Evolutionary conservation across 148 eudicot genomes (phyloP).

Genomic region (Drosera capensis): DNA sequence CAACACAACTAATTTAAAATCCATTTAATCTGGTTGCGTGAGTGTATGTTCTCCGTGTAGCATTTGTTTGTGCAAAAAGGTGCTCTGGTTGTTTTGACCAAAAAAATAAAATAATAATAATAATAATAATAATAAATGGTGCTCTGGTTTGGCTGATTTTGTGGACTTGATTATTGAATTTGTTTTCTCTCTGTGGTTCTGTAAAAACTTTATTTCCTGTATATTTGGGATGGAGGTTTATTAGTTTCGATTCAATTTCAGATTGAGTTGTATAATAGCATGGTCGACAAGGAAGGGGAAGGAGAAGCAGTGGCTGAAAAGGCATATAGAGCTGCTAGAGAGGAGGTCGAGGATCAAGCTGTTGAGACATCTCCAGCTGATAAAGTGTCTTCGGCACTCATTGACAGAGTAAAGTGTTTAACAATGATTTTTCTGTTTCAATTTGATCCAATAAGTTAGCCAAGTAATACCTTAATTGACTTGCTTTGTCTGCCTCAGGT

Average conservation of each 20-base stretch:
- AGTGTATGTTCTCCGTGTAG: not conserved
- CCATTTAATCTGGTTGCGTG: too few relatives aligned
- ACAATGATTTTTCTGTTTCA: not conserved
- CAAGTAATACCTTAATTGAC: not conserved
- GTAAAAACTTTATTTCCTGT: too few relatives aligned
- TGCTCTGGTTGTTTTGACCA: not conserved
- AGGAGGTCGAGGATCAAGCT: slow-evolving; percentile 27
- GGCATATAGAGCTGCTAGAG: slow-evolving; percentile 64
- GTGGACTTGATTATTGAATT: not conserved
- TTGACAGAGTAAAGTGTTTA: slow-evolving; percentile 30
- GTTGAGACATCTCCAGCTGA: slow-evolving; percentile 20
- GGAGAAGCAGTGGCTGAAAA: slow-evolving; percentile 37
- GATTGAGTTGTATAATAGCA: slow-evolving; percentile 57
- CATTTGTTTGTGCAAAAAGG: not conserved
- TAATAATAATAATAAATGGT: too few relatives aligned
- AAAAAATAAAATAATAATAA: too few relatives aligned
- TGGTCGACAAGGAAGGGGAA: slow-evolving; percentile 56
- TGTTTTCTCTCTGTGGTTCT: too few relatives aligned
- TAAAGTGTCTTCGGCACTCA: slow-evolving; percentile 53
- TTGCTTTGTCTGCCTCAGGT: slow-evolving; percentile 24
- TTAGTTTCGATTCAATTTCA: slow-evolving; percentile 10
- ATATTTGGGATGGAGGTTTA: not conserved
- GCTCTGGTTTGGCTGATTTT: not conserved
- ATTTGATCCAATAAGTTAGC: not conserved
- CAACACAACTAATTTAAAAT: too few relatives aligned